Percentiles rank a stretch among this genome's conserved stretches.
phyloP scores from a whole-genome alignment of 2,329 filamentous ascomycete genomes.

The Neonectria punicea region DNA sequence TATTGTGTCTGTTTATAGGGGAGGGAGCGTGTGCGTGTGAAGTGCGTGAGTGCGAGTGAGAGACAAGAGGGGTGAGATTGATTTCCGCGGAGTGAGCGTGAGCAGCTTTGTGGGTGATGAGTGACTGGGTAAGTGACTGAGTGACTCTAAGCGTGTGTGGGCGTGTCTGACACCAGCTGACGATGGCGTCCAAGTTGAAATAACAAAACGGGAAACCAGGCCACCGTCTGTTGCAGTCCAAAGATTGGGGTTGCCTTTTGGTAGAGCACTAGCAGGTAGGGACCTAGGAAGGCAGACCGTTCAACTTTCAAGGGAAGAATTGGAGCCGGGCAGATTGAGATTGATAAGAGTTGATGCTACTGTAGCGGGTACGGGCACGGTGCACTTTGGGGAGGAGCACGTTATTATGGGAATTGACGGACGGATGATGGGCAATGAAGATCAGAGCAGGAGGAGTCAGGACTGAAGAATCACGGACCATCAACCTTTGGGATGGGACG shows the following conservation, averaged over 20 bases:
- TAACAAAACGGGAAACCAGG: slow-evolving; percentile 9
- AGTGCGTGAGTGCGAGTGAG: slow-evolving; percentile 26
- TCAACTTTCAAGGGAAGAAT: slow-evolving; percentile 4
- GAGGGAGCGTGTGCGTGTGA: slow-evolving; percentile 22
- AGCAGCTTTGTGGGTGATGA: background rate
- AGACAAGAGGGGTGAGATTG: slow-evolving; percentile 1
- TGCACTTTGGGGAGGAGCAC: slow-evolving; percentile 12
- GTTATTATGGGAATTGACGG: slow-evolving; percentile 10
- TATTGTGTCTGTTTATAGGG: slow-evolving; percentile 28
- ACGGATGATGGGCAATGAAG: slow-evolving; percentile 3
- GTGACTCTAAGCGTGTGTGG: slow-evolving; percentile 13
- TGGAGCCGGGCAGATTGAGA: slow-evolving; percentile 20
- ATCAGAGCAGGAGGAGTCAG: slow-evolving; percentile 5
- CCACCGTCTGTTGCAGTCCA: slow-evolving; percentile 3
- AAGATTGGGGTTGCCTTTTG: slow-evolving; percentile 5
- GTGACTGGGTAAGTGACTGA: slow-evolving; percentile 13
- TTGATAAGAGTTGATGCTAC: slow-evolving; percentile 23
- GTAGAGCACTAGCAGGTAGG: slow-evolving; percentile 15
- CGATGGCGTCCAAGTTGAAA: slow-evolving; percentile 16
- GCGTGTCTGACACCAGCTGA: slow-evolving; percentile 26
- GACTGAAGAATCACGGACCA: slow-evolving; percentile 18
- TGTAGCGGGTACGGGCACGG: slow-evolving; percentile 14
- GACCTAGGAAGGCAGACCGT: background rate
- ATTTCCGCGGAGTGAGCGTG: slow-evolving; percentile 7
- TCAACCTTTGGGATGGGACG: slow-evolving; percentile 4